phyloP scores from a whole-genome alignment of 306 rosid species.

The Castanea crenata region DNA sequence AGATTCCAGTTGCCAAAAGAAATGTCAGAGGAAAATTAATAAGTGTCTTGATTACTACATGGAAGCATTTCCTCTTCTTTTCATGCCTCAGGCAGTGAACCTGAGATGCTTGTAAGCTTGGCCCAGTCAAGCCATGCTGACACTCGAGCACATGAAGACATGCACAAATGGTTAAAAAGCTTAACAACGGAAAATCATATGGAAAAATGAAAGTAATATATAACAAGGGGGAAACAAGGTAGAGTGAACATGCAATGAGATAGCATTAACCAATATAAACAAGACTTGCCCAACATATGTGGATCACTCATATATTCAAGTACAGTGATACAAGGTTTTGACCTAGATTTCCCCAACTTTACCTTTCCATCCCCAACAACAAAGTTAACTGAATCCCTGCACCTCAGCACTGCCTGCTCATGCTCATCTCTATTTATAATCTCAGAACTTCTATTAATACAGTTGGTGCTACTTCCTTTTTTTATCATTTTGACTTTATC shows the following conservation, averaged over 20 bases:
- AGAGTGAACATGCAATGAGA: conserved; percentile 18
- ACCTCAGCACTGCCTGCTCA: conserved; percentile 40
- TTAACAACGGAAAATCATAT: conserved; percentile 5
- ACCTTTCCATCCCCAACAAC: conserved; percentile 63
- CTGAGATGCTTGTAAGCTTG: conserved; percentile 21
- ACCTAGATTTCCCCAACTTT: conserved; percentile 46
- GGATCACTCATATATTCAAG: conserved; percentile 37
- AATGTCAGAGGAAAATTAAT: neutral
- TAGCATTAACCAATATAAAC: conserved; percentile 22
- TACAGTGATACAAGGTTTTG: conserved; percentile 36
- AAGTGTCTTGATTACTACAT: conserved; percentile 13
- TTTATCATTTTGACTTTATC: conserved; percentile 24
- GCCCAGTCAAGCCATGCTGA: conserved; percentile 15
- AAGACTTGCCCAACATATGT: conserved; percentile 31
- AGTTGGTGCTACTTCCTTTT: conserved; percentile 29
- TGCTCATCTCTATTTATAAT: conserved; percentile 31
- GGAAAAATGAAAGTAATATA: conserved; percentile 12
- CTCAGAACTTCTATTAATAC: conserved; percentile 35
- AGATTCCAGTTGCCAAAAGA: conserved; percentile 24
- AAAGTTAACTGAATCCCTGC: conserved; percentile 53
- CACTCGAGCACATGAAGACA: conserved; percentile 23
- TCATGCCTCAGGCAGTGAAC: conserved; percentile 4
- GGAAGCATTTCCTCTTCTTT: neutral
- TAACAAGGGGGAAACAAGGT: conserved; percentile 6
- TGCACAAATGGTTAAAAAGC: conserved; percentile 9